Conservation (phyloP, 805 yeast species). For the Candida dajiaensis region DNA sequence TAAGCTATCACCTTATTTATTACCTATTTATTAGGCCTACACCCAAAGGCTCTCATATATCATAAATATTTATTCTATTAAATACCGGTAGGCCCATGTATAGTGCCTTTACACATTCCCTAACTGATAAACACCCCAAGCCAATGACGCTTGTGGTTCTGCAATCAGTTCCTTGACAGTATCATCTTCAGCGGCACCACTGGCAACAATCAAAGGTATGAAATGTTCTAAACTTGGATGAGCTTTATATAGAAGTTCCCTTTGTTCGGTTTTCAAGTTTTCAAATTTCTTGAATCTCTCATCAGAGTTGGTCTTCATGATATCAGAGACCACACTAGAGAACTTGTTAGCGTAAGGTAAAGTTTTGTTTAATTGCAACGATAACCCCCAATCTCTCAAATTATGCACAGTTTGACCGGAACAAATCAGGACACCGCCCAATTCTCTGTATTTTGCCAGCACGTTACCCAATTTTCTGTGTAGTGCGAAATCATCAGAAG, state of each 20-base stretch:
- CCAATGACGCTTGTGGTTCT: constrained; percentile 41
- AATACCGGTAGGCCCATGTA: neutral
- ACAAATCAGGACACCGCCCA: constrained; percentile 48
- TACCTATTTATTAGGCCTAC: constrained; percentile 1
- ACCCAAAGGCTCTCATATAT: constrained; percentile 4
- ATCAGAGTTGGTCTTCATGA: constrained; percentile 25
- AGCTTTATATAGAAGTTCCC: constrained; percentile 39
- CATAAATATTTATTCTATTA: neutral
- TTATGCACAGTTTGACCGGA: constrained; percentile 85
- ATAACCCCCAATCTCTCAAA: constrained; percentile 45
- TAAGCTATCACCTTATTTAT: neutral
- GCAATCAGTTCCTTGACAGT: constrained; percentile 41
- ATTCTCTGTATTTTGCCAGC: constrained; percentile 43
- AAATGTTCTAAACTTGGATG: constrained; percentile 81
- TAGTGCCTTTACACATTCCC: constrained; percentile 23
- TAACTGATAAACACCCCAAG: constrained; percentile 66
- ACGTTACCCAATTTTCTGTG: constrained; percentile 52
- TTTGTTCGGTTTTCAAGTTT: constrained; percentile 26
- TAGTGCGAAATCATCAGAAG: constrained; percentile 35
- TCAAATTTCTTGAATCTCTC: constrained; percentile 33
- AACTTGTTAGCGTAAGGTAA: constrained; percentile 50
- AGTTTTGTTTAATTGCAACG: constrained; percentile 16
- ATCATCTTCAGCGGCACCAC: constrained; percentile 41
- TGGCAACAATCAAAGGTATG: constrained; percentile 57
- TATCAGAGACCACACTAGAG: constrained; percentile 37